Percentiles rank a stretch among this genome's conserved stretches.
Conservation (phyloP, 345 rosid genomes). For the Microthlaspi erraticum region DNA sequence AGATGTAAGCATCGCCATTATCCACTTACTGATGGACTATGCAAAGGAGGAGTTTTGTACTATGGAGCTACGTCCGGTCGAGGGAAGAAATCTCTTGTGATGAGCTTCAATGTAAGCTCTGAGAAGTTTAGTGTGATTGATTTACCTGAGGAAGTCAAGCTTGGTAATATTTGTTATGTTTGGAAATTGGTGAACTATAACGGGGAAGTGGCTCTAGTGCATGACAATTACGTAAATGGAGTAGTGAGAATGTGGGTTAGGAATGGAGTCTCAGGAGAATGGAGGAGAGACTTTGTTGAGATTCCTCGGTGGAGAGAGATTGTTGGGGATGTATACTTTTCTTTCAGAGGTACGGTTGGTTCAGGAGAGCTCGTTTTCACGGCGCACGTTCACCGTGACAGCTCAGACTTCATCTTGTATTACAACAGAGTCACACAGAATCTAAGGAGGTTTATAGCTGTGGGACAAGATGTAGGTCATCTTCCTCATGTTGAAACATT, state of each 20-base stretch:
- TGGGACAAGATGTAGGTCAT: no score
- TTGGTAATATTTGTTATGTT: background rate
- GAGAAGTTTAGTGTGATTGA: background rate
- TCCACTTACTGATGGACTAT: background rate
- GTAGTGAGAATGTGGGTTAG: background rate
- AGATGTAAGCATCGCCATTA: background rate
- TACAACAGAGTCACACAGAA: no score
- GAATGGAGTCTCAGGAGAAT: background rate
- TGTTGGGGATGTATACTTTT: background rate
- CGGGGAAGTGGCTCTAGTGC: background rate
- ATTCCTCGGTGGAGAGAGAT: background rate
- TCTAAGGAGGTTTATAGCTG: no score
- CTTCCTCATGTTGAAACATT: no score
- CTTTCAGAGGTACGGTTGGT: background rate
- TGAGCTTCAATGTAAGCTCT: constrained; percentile 1
- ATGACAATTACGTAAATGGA: no score
- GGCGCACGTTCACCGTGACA: background rate
- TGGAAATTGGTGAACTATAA: background rate
- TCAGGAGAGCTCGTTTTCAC: background rate
- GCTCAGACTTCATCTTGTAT: no score
- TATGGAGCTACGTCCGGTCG: background rate
- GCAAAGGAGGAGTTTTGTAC: constrained; percentile 3
- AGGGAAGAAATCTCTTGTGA: background rate
- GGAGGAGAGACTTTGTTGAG: background rate
- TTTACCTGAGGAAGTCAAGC: background rate